Percentiles rank a stretch among this genome's conserved stretches.
These are phyloP conservation scores for Xerocomellus chrysenteron DNA, from an alignment of 768 basidiomycete species.

Conservation along the genomic window DNA sequence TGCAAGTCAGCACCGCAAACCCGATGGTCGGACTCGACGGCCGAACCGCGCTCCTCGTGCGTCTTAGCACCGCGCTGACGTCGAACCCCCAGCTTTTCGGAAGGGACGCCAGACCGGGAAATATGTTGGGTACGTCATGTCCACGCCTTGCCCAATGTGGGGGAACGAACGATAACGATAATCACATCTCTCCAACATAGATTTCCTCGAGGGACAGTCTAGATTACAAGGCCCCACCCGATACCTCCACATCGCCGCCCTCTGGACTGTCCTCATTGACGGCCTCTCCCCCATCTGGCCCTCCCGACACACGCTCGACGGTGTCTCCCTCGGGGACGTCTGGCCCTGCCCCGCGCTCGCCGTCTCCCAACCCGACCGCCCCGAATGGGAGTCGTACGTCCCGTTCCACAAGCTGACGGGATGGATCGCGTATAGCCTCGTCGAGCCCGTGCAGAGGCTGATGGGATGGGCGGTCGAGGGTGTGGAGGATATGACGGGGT, in stretches of 20 bases:
- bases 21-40: slow-evolving; percentile 92
- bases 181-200: slow-evolving; percentile 33
- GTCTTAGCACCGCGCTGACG: slow-evolving; percentile 69
- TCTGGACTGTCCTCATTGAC: slow-evolving; percentile 82
- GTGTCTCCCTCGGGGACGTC: slow-evolving; percentile 82
- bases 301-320: slow-evolving; percentile 61
- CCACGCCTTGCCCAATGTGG: too few relatives aligned
- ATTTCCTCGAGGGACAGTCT: slow-evolving; percentile 65
- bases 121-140: slow-evolving; percentile 60
- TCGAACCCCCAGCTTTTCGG: slow-evolving; percentile 72
- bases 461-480: slow-evolving; percentile 83
- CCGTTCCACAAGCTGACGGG: slow-evolving; percentile 96
- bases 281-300: slow-evolving; percentile 92
- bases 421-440: slow-evolving; percentile 89
- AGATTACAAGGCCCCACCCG: slow-evolving; percentile 39
- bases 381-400: slow-evolving; percentile 64
- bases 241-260: slow-evolving; percentile 65
- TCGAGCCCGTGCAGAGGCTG: slow-evolving; percentile 77
- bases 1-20: slow-evolving; percentile 80
- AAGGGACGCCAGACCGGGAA: slow-evolving; percentile 70
- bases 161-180: too few relatives aligned
- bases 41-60: slow-evolving; percentile 71
- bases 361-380: slow-evolving; percentile 28
- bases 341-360: slow-evolving; percentile 76
- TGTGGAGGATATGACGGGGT: slow-evolving; percentile 81